phyloP scores from a whole-genome alignment of 192 early-diverging fungal genomes.

The Powellomyces hirtus region DNA sequence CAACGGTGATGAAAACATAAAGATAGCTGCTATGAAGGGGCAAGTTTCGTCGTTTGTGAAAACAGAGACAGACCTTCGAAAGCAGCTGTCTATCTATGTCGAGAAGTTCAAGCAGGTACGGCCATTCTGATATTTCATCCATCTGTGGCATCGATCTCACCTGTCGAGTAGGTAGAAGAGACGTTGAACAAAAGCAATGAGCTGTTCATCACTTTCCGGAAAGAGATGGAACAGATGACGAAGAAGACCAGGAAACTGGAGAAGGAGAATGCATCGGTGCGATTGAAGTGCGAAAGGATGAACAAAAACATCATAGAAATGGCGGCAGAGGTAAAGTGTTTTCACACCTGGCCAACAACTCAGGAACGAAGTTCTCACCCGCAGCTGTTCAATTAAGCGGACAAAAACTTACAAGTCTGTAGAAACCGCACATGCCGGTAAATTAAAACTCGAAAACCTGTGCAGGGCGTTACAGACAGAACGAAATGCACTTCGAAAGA shows the following conservation, averaged over 20 bases:
- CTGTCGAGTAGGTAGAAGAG: slow-evolving; percentile 52
- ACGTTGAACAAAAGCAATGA: slow-evolving; percentile 65
- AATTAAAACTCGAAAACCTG: slow-evolving; percentile 53
- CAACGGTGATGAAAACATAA: slow-evolving; percentile 36
- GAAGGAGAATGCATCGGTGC: slow-evolving; percentile 52
- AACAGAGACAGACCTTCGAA: slow-evolving; percentile 57
- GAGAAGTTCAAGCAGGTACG: slow-evolving; percentile 60
- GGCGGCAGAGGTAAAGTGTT: slow-evolving; percentile 54
- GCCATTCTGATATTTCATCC: no score
- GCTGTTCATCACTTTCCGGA: slow-evolving; percentile 60
- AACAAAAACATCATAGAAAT: slow-evolving; percentile 60
- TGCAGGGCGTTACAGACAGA: slow-evolving; percentile 59
- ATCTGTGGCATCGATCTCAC: no score
- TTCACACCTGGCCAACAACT: no score
- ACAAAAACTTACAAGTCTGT: slow-evolving; percentile 46
- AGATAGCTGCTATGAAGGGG: slow-evolving; percentile 34
- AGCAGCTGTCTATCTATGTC: slow-evolving; percentile 58
- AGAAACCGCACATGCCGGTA: slow-evolving; percentile 46
- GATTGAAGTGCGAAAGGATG: slow-evolving; percentile 57
- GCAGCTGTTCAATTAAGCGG: no score
- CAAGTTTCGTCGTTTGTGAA: slow-evolving; percentile 53
- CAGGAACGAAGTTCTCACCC: no score
- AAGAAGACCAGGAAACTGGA: slow-evolving; percentile 59
- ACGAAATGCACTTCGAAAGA: slow-evolving; percentile 24
- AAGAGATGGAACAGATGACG: slow-evolving; percentile 68